A percentile compares a stretch with the other conserved stretches of the same genome.
phyloP scores from a whole-genome alignment of 2,329 filamentous ascomycete species.

The Dichotomopilus funicola region DNA sequence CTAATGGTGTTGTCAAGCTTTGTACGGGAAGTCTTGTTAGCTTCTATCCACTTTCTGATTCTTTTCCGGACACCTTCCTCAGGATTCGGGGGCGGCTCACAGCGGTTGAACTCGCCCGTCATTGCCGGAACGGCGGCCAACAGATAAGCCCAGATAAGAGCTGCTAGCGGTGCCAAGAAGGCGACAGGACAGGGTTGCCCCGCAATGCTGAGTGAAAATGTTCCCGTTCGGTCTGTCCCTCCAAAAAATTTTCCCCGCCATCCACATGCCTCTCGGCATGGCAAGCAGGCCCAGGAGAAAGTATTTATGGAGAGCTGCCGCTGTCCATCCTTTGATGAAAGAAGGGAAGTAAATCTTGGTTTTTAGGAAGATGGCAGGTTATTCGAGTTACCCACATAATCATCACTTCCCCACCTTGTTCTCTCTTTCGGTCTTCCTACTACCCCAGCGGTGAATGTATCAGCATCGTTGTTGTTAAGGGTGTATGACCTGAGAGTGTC shows the following conservation, averaged over 20 bases:
- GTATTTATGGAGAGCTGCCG: constrained; percentile 2
- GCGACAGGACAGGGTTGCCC: too few relatives aligned
- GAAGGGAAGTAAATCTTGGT: constrained; percentile 4
- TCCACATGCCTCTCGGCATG: neutral
- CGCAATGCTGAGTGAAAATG: too few relatives aligned
- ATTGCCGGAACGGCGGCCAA: constrained; percentile 6
- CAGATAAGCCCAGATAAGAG: neutral
- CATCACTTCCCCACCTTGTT: neutral
- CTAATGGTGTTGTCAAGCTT: neutral
- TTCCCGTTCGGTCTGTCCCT: constrained; percentile 1
- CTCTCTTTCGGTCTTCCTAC: constrained; percentile 4
- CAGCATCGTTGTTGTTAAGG: too few relatives aligned
- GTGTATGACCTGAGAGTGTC: too few relatives aligned
- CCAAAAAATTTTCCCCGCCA: constrained; percentile 20
- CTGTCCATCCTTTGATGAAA: constrained; percentile 5
- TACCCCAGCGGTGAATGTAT: constrained; percentile 9
- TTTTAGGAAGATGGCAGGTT: constrained; percentile 13
- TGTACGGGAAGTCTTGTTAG: neutral
- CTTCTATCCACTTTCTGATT: neutral
- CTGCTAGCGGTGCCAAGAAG: neutral
- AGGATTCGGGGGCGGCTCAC: neutral
- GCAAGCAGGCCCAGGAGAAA: too few relatives aligned
- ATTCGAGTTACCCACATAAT: neutral
- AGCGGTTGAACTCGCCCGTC: neutral
- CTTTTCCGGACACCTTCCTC: neutral